Evolutionary conservation across 225 moss, liverwort and hornwort species (phyloP).

Genomic region (Pseudoscleropodium purum): DNA sequence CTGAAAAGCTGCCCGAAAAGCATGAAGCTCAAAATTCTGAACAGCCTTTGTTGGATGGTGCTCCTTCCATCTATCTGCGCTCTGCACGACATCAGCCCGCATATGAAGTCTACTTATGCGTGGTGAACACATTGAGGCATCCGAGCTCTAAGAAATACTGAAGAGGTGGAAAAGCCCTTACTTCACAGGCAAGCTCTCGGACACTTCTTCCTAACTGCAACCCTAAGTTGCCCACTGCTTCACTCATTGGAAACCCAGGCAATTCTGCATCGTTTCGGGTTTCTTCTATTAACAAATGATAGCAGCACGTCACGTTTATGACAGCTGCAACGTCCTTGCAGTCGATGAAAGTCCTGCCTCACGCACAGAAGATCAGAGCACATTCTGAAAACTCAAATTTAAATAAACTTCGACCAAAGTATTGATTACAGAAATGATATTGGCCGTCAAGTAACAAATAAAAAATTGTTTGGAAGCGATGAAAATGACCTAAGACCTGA

Average conservation of each 20-base stretch:
- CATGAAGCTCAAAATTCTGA: constrained; percentile 50
- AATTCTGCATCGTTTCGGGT: not conserved
- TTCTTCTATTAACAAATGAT: constrained; percentile 39
- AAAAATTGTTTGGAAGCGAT: not conserved
- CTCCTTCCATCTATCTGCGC: constrained; percentile 59
- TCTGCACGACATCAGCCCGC: constrained; percentile 9
- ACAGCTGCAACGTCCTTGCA: constrained; percentile 49
- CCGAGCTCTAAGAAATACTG: not conserved
- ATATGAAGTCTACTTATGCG: not conserved
- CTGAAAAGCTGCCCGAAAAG: constrained; percentile 57
- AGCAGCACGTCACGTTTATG: constrained; percentile 55
- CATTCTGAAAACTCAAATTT: not conserved
- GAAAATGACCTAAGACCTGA: not conserved
- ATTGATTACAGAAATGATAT: not conserved
- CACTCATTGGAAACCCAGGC: constrained; percentile 43
- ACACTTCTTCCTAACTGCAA: constrained; percentile 49
- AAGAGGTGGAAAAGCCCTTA: not conserved
- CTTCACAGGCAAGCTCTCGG: constrained; percentile 61
- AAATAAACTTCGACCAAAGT: not conserved
- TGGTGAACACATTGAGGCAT: not conserved
- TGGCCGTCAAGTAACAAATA: not conserved
- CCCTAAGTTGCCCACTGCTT: constrained; percentile 23
- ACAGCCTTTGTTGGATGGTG: constrained; percentile 37
- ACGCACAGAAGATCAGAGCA: not conserved
- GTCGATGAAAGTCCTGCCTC: constrained; percentile 47